Conservation (phyloP, 176 grass and related monocot genomes). For the Chloris gayana region DNA sequence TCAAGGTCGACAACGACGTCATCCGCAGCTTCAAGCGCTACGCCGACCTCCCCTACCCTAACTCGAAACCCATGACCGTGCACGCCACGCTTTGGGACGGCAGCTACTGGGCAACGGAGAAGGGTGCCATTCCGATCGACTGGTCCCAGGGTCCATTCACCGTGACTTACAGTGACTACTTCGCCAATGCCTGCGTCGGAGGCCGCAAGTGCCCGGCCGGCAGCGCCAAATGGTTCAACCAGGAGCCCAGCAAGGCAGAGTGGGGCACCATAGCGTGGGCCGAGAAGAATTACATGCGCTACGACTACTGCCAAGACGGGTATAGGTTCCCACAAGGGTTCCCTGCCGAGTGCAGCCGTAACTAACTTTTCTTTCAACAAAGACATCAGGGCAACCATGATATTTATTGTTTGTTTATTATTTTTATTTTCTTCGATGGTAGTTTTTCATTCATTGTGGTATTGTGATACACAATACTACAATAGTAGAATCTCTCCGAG, state of each 20-base stretch:
- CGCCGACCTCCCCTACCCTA: conserved; percentile 57
- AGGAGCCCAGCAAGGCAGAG: conserved; percentile 17
- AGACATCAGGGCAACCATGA: neutral
- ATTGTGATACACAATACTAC: neutral
- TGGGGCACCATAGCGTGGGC: conserved; percentile 39
- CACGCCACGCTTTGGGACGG: conserved; percentile 85
- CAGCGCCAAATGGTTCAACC: conserved; percentile 24
- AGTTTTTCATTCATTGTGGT: neutral
- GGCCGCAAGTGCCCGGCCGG: conserved; percentile 23
- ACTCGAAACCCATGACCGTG: conserved; percentile 55
- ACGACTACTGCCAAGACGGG: conserved; percentile 52
- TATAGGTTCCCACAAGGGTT: conserved; percentile 46
- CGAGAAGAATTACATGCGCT: conserved; percentile 35
- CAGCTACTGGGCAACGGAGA: conserved; percentile 77
- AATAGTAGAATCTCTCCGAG: neutral
- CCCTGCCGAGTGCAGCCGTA: conserved; percentile 42
- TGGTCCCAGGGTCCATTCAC: conserved; percentile 62
- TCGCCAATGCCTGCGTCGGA: conserved; percentile 54
- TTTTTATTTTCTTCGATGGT: neutral
- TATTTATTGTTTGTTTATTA: neutral
- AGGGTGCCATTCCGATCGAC: conserved; percentile 64
- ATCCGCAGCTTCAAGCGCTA: conserved; percentile 61
- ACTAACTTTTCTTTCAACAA: neutral
- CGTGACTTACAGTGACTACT: conserved; percentile 51
- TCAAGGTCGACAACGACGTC: conserved; percentile 50